Evolutionary conservation across 352 stramenopile species (phyloP).

Genomic region (Phytopythium kandeliae): DNA sequence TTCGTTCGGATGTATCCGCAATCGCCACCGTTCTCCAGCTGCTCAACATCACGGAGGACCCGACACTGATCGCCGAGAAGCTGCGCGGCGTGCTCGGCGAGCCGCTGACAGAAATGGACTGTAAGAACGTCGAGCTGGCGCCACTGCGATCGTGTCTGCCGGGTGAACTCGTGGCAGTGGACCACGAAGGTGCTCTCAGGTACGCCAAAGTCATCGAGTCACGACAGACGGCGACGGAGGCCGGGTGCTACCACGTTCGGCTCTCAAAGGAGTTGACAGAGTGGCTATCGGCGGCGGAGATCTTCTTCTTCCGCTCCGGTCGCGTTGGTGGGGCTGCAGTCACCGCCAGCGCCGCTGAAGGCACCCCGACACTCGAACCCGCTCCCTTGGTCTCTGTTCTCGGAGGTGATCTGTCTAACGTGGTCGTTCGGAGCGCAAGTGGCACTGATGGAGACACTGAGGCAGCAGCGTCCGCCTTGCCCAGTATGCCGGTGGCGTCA

Average conservation of each 20-base stretch:
- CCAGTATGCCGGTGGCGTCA: constrained; percentile 14
- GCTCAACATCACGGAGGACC: constrained; percentile 68
- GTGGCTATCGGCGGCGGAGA: constrained; percentile 46
- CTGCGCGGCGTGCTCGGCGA: constrained; percentile 55
- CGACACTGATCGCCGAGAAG: constrained; percentile 55
- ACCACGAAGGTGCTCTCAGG: constrained; percentile 33
- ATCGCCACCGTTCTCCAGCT: constrained; percentile 43
- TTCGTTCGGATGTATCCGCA: constrained; percentile 40
- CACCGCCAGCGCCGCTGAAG: not conserved
- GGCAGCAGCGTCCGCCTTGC: not conserved
- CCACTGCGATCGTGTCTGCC: constrained; percentile 61
- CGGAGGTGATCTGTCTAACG: not conserved
- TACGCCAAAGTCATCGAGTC: constrained; percentile 62
- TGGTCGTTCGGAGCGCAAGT: not conserved
- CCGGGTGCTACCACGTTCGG: constrained; percentile 61
- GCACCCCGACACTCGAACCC: not conserved
- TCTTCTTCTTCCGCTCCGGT: constrained; percentile 70
- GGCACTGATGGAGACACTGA: not conserved
- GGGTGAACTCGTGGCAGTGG: constrained; percentile 65
- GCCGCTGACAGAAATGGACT: constrained; percentile 40
- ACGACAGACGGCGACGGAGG: constrained; percentile 19
- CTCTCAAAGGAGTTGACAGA: constrained; percentile 29
- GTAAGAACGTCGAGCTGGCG: constrained; percentile 39
- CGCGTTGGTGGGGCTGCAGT: constrained; percentile 19
- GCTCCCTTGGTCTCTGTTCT: not conserved